Evolutionary conservation across 306 rosid genomes (phyloP).

Genomic region (Medicago arabica): DNA sequence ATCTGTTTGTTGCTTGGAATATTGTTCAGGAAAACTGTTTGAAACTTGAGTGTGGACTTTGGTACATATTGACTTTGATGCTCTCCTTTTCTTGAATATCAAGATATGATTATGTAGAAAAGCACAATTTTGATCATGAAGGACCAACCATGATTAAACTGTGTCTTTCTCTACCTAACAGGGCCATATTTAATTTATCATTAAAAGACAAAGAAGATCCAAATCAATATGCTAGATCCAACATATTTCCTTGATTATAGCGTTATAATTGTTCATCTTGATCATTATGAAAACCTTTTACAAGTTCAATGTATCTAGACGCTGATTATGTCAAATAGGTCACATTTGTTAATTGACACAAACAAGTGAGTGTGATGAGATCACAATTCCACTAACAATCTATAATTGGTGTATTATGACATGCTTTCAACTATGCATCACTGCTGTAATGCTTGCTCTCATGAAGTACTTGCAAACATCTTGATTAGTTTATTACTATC

Average conservation of each 20-base stretch:
- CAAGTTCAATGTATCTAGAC: slow-evolving; percentile 49
- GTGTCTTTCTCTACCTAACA: too few species aligned
- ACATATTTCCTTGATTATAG: background rate
- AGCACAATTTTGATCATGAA: too few species aligned
- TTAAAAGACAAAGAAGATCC: too few species aligned
- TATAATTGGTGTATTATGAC: slow-evolving; percentile 28
- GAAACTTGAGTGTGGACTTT: too few species aligned
- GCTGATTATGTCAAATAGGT: slow-evolving; percentile 18
- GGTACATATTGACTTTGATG: too few species aligned
- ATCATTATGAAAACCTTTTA: slow-evolving; percentile 32
- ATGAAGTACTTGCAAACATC: slow-evolving; percentile 37
- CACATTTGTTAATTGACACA: slow-evolving; percentile 31
- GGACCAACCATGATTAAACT: too few species aligned
- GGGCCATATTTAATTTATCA: too few species aligned
- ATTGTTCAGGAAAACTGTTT: too few species aligned
- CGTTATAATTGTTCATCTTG: slow-evolving; percentile 14
- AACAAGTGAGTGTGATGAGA: slow-evolving; percentile 44
- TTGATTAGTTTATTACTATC: slow-evolving; percentile 13
- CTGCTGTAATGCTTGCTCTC: slow-evolving; percentile 19
- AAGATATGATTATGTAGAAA: too few species aligned
- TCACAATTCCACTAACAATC: slow-evolving; percentile 45
- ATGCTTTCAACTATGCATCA: slow-evolving; percentile 28
- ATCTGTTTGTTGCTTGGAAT: too few species aligned
- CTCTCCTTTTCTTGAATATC: too few species aligned
- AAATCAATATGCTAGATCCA: background rate